These are phyloP conservation scores for Henckelia pumila DNA, from an alignment of 257 asterid species.

Conservation along the genomic window DNA sequence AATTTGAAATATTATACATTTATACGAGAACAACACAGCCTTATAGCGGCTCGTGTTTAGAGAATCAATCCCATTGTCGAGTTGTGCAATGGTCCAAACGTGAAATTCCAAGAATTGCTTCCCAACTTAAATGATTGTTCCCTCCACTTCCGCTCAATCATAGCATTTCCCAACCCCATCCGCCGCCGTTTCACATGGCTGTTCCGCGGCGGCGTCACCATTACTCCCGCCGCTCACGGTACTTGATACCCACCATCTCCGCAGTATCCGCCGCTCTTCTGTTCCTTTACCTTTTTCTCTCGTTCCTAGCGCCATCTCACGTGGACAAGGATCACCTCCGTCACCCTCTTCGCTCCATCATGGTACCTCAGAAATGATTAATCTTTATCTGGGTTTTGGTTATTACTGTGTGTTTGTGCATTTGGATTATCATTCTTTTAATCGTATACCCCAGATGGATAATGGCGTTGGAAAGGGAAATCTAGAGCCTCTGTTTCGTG, in stretches of 20 bases:
- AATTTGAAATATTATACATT: too few species aligned
- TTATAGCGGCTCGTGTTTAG: too few species aligned
- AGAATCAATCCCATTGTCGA: too few species aligned
- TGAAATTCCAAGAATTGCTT: not conserved
- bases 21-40: too few species aligned
- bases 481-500: conserved; percentile 34
- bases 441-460: conserved; percentile 28
- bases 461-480: conserved; percentile 33
- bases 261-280: not conserved
- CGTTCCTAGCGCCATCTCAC: not conserved
- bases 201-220: not conserved
- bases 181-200: not conserved
- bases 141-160: not conserved
- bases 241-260: not conserved
- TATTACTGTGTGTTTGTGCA: not conserved
- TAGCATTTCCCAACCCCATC: not conserved
- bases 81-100: too few species aligned
- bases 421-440: too few species aligned
- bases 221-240: not conserved
- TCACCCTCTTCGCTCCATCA: not conserved
- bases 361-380: not conserved
- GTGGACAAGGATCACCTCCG: not conserved
- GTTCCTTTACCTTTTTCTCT: not conserved
- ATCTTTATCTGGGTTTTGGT: too few species aligned
- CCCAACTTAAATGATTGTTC: not conserved